Conservation (phyloP, 257 asterid genomes). For the Capsicum chinense region DNA sequence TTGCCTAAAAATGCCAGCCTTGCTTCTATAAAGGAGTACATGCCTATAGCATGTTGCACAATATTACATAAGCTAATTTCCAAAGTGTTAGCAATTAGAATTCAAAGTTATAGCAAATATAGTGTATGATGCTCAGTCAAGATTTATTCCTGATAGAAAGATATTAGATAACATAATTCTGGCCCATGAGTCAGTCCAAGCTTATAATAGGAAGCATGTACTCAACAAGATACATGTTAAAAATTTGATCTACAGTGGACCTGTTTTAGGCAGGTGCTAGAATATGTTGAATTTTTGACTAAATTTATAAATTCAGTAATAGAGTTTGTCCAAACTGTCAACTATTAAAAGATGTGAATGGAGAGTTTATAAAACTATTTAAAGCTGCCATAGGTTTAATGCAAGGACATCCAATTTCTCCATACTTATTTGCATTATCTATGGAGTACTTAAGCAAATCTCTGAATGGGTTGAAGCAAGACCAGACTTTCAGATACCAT, state of each 20-base stretch:
- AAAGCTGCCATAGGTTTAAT: too few species aligned
- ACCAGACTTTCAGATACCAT: too few species aligned
- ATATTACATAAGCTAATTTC: background rate
- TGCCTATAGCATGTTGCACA: background rate
- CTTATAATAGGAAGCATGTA: too few species aligned
- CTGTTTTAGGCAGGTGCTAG: background rate
- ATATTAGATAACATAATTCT: too few species aligned
- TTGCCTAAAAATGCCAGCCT: background rate
- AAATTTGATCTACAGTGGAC: background rate
- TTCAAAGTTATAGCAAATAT: too few species aligned
- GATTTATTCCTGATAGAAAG: background rate
- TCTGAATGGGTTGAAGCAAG: too few species aligned
- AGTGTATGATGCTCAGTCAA: background rate
- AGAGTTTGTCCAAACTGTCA: background rate
- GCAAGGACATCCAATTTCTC: too few species aligned
- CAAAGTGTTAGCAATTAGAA: background rate
- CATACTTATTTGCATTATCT: too few species aligned
- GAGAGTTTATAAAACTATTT: too few species aligned
- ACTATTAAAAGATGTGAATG: background rate
- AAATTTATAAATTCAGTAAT: background rate
- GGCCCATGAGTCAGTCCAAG: too few species aligned
- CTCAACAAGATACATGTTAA: background rate
- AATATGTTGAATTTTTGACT: background rate
- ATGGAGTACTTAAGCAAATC: too few species aligned
- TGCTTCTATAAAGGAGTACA: background rate